These are phyloP conservation scores for Metahyphopichia silvanorum DNA, from an alignment of 805 yeast genomes.

Conservation along the genomic window DNA sequence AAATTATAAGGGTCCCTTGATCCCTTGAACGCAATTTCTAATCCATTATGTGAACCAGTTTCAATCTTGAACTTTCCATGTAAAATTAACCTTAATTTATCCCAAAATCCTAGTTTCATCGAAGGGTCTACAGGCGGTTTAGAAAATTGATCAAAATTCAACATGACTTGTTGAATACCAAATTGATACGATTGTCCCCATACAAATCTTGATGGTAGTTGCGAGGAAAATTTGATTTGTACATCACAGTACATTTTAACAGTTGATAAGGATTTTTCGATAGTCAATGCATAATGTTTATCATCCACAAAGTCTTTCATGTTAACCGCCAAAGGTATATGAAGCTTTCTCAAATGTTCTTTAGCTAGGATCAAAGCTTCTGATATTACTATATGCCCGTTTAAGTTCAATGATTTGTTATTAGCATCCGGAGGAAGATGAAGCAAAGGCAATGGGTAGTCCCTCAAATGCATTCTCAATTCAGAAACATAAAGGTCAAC, in stretches of 20 bases:
- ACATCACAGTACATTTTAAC: constrained; percentile 69
- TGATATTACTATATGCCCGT: constrained; percentile 66
- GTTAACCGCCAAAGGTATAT: constrained; percentile 42
- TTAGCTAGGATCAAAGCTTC: constrained; percentile 56
- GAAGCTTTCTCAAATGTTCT: constrained; percentile 55
- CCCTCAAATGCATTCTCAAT: constrained; percentile 69
- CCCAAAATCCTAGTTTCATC: constrained; percentile 88
- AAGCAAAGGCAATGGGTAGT: constrained; percentile 81
- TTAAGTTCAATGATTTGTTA: constrained; percentile 28
- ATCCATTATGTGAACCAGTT: constrained; percentile 46
- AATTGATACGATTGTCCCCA: constrained; percentile 89
- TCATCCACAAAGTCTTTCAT: constrained; percentile 31
- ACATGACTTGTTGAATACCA: constrained; percentile 75
- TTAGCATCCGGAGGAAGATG: constrained; percentile 55
- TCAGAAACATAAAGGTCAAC: constrained; percentile 58
- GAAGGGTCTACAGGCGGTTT: constrained; percentile 91
- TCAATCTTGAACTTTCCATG: constrained; percentile 66
- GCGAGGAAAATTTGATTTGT: constrained; percentile 51
- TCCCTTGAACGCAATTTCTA: constrained; percentile 67
- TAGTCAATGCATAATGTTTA: constrained; percentile 51
- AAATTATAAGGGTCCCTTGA: constrained; percentile 76
- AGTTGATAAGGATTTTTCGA: constrained; percentile 74
- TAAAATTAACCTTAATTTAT: constrained; percentile 69
- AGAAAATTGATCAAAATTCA: constrained; percentile 75
- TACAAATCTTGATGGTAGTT: constrained; percentile 58